Conservation (phyloP, 352 stramenopile species). For the Phytopythium litorale region DNA sequence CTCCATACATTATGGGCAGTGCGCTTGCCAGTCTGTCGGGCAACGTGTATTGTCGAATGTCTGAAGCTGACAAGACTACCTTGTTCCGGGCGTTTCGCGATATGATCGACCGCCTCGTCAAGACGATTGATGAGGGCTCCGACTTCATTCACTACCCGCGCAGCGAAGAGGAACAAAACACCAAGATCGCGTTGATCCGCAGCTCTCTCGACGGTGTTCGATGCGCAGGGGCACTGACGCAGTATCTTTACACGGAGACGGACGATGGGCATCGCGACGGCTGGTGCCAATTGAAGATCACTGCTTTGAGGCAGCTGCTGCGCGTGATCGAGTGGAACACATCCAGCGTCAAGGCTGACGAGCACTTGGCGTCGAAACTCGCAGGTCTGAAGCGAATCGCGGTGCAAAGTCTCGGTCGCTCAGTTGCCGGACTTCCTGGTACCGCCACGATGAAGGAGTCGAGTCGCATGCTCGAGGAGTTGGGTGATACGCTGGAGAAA, state of each 20-base stretch:
- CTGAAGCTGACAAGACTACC: slow-evolving; percentile 15
- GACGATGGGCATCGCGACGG: slow-evolving; percentile 7
- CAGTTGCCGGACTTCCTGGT: slow-evolving; percentile 23
- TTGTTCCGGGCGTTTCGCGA: slow-evolving; percentile 26
- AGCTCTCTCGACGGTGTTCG: slow-evolving; percentile 42
- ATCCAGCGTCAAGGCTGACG: slow-evolving; percentile 31
- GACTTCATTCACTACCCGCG: slow-evolving; percentile 30
- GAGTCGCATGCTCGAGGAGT: slow-evolving; percentile 11
- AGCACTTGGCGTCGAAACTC: slow-evolving; percentile 38
- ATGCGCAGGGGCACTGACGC: slow-evolving; percentile 22
- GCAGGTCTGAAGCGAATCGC: slow-evolving; percentile 30
- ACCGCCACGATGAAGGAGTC: not conserved
- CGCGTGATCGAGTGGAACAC: slow-evolving; percentile 42
- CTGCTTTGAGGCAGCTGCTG: slow-evolving; percentile 22
- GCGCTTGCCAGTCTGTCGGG: slow-evolving; percentile 12
- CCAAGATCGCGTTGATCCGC: slow-evolving; percentile 30
- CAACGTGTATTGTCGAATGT: slow-evolving; percentile 2
- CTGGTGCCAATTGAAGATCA: slow-evolving; percentile 32
- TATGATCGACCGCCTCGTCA: slow-evolving; percentile 22
- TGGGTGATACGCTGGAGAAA: slow-evolving; percentile 17
- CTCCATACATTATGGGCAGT: slow-evolving; percentile 38
- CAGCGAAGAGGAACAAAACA: slow-evolving; percentile 38
- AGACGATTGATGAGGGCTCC: slow-evolving; percentile 22
- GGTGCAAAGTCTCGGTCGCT: slow-evolving; percentile 35
- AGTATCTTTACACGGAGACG: slow-evolving; percentile 15